Conservation (phyloP, 1,139 yeast species). For the Yamadazyma jaroonii region DNA sequence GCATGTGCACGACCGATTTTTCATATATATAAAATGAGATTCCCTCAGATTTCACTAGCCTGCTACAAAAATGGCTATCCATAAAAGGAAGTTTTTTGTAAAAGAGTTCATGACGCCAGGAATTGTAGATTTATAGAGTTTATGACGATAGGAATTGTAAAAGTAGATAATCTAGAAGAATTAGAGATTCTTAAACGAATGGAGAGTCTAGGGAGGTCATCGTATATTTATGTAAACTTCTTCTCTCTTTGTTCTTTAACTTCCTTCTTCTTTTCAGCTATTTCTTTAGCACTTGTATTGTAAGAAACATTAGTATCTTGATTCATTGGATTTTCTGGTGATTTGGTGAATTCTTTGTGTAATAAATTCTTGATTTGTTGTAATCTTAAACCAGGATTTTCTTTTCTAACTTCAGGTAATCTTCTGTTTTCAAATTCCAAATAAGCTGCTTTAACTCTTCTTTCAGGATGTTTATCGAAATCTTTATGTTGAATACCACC, state of each 20-base stretch:
- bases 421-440: conserved; percentile 71
- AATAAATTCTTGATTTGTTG: conserved; percentile 75
- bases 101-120: too few relatives aligned
- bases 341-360: conserved; percentile 78
- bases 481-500: conserved; percentile 60
- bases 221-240: conserved; percentile 20
- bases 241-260: conserved; percentile 49
- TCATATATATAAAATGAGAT: conserved; percentile 8
- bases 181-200: too few relatives aligned
- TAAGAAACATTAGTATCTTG: conserved; percentile 62
- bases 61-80: too few relatives aligned
- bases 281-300: conserved; percentile 62
- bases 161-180: too few relatives aligned
- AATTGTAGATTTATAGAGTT: too few relatives aligned
- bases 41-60: too few relatives aligned
- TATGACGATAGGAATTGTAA: too few relatives aligned
- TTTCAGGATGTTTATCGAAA: conserved; percentile 83
- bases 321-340: conserved; percentile 83
- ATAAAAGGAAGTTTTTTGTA: too few relatives aligned
- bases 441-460: conserved; percentile 81
- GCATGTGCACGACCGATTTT: conserved; percentile 5
- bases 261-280: conserved; percentile 46
- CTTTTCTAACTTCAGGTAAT: conserved; percentile 70
- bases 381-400: conserved; percentile 76
- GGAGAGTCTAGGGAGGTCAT: too few relatives aligned